phyloP scores from a whole-genome alignment of 164 flowering plant species.

The Brasenia schreberi region DNA sequence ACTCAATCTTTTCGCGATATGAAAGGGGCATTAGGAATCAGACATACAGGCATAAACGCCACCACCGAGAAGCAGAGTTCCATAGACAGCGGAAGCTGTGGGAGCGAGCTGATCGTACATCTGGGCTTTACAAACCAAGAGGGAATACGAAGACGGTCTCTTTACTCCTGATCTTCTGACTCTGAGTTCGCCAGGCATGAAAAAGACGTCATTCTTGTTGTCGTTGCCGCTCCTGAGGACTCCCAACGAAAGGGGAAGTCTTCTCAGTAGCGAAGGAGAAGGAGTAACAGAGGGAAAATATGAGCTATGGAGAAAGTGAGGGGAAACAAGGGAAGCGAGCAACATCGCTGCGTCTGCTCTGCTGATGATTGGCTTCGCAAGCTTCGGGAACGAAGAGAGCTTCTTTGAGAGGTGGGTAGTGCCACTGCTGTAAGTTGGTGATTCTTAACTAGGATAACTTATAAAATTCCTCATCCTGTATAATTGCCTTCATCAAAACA shows the following conservation, averaged over 20 bases:
- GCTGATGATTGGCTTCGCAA: no score
- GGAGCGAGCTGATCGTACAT: conserved; percentile 27
- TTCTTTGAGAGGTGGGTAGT: no score
- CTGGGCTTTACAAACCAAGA: conserved; percentile 21
- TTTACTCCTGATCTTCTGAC: background rate
- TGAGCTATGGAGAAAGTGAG: background rate
- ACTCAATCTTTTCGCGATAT: no score
- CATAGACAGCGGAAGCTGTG: conserved; percentile 30
- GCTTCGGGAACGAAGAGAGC: no score
- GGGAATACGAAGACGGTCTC: background rate
- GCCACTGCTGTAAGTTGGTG: no score
- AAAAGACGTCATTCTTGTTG: background rate
- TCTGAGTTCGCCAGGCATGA: background rate
- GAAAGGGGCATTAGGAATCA: background rate
- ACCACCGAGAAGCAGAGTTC: conserved; percentile 32
- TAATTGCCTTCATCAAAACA: no score
- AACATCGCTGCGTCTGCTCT: background rate
- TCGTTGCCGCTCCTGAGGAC: background rate
- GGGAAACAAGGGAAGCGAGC: background rate
- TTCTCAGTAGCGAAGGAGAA: background rate
- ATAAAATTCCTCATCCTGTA: no score
- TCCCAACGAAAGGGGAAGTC: background rate
- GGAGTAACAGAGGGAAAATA: background rate
- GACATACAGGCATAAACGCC: conserved; percentile 37
- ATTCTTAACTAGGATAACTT: no score